These are phyloP conservation scores for Nakazawaea wickerhamii DNA, from an alignment of 805 yeast genomes.

Conservation along the genomic window DNA sequence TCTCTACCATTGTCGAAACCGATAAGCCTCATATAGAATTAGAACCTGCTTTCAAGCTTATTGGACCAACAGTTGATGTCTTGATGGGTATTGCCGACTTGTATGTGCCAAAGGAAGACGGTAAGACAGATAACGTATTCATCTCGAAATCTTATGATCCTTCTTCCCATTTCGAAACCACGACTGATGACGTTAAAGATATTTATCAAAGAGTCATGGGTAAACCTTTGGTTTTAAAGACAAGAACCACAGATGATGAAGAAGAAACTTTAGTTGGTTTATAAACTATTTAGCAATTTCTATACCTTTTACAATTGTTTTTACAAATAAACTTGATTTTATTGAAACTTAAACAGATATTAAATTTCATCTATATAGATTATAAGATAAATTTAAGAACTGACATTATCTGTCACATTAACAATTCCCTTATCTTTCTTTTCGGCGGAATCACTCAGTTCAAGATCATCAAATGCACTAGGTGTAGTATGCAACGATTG, in stretches of 20 bases:
- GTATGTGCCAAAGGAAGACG: constrained; percentile 83
- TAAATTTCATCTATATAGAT: no score
- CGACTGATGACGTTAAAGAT: constrained; percentile 96
- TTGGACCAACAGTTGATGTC: constrained; percentile 75
- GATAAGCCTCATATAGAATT: constrained; percentile 87
- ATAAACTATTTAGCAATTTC: no score
- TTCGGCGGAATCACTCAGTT: neutral
- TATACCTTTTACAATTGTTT: no score
- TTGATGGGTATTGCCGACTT: constrained; percentile 92
- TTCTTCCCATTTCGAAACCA: constrained; percentile 89
- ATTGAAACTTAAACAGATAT: no score
- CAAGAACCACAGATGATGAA: constrained; percentile 64
- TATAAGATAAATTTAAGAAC: neutral
- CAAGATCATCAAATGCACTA: neutral
- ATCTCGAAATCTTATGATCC: constrained; percentile 91
- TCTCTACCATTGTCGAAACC: constrained; percentile 92
- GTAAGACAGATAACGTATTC: constrained; percentile 70
- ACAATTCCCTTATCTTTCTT: neutral
- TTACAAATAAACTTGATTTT: neutral
- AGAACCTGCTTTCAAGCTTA: constrained; percentile 87
- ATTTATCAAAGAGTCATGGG: constrained; percentile 89
- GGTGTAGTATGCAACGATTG: constrained; percentile 3
- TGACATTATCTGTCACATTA: neutral
- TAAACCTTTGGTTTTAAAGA: constrained; percentile 80
- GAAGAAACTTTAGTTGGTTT: constrained; percentile 42